phyloP scores from a whole-genome alignment of 371 early-diverging fungal genomes.

The Rhizomucor miehei region DNA sequence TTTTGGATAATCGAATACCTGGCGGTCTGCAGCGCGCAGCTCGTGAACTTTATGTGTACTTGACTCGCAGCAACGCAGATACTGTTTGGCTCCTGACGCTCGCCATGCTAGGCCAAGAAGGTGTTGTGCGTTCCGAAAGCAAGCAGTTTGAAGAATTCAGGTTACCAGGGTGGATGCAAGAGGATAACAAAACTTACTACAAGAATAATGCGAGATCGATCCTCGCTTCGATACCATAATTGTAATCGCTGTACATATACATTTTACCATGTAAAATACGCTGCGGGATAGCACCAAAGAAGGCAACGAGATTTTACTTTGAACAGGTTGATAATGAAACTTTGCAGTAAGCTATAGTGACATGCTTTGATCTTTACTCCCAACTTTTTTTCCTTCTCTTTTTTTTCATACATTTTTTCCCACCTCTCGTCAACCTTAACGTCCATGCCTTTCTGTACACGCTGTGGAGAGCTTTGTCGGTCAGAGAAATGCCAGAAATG shows the following conservation, averaged over 20 bases:
- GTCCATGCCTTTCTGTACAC: slow-evolving; percentile 35
- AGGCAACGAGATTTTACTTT: slow-evolving; percentile 11
- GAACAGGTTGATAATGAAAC: slow-evolving; percentile 6
- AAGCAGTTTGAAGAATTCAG: slow-evolving; percentile 12
- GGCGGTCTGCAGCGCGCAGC: slow-evolving; percentile 25
- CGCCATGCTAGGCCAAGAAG: slow-evolving; percentile 14
- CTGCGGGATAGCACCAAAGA: no score
- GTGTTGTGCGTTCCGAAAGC: not conserved
- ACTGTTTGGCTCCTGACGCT: slow-evolving; percentile 38
- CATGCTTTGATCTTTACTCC: no score
- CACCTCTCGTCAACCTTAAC: no score
- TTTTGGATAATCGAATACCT: slow-evolving; percentile 25
- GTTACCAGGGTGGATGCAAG: slow-evolving; percentile 29
- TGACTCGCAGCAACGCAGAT: slow-evolving; percentile 33
- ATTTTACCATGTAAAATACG: no score
- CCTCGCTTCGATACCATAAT: slow-evolving; percentile 1
- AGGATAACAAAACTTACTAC: not conserved
- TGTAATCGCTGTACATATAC: not conserved
- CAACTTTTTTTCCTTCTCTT: not conserved
- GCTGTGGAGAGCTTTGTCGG: slow-evolving; percentile 35
- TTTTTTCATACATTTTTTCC: not conserved
- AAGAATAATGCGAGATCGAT: slow-evolving; percentile 5
- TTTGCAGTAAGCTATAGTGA: not conserved
- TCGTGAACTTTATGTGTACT: slow-evolving; percentile 15
- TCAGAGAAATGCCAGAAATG: slow-evolving; percentile 30